These are phyloP conservation scores for Cladosporium halotolerans DNA, from an alignment of 2,329 filamentous ascomycete species.

Conservation along the genomic window DNA sequence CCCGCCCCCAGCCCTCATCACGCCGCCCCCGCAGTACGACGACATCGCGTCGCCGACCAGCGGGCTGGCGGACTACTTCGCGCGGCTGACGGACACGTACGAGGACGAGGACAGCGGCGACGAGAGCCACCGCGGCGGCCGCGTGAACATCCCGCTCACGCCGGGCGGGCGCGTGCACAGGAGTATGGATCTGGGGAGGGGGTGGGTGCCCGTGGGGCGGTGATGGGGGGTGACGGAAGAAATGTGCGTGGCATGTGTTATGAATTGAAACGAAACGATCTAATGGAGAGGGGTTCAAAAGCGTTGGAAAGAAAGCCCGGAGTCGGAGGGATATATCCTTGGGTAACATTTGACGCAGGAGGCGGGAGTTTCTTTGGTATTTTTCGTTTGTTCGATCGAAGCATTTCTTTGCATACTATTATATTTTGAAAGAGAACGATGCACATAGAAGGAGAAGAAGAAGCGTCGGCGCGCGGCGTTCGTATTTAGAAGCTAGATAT, in stretches of 20 bases:
- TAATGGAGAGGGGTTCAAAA: background rate
- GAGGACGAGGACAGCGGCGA: constrained; percentile 42
- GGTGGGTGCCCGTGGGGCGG: constrained; percentile 29
- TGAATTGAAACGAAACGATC: background rate
- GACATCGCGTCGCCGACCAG: constrained; percentile 66
- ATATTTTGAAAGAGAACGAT: too few species aligned
- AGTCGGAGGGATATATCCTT: background rate
- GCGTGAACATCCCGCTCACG: constrained; percentile 55
- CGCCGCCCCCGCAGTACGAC: constrained; percentile 81
- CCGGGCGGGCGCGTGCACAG: constrained; percentile 57
- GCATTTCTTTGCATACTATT: too few species aligned
- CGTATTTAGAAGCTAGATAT: too few species aligned
- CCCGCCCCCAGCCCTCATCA: constrained; percentile 66
- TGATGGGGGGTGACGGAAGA: background rate
- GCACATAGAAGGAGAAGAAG: too few species aligned
- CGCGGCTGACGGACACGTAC: constrained; percentile 61
- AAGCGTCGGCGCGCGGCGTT: too few species aligned
- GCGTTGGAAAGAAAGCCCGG: background rate
- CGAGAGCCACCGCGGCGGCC: constrained; percentile 22
- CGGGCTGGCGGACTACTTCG: constrained; percentile 78
- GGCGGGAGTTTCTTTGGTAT: background rate
- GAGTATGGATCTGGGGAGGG: constrained; percentile 58
- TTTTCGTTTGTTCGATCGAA: too few species aligned
- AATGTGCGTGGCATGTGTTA: background rate
- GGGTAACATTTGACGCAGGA: background rate